Percentiles rank a stretch among this genome's conserved stretches.
phyloP scores from a whole-genome alignment of 768 basidiomycete species.

The Boletus sp. region DNA sequence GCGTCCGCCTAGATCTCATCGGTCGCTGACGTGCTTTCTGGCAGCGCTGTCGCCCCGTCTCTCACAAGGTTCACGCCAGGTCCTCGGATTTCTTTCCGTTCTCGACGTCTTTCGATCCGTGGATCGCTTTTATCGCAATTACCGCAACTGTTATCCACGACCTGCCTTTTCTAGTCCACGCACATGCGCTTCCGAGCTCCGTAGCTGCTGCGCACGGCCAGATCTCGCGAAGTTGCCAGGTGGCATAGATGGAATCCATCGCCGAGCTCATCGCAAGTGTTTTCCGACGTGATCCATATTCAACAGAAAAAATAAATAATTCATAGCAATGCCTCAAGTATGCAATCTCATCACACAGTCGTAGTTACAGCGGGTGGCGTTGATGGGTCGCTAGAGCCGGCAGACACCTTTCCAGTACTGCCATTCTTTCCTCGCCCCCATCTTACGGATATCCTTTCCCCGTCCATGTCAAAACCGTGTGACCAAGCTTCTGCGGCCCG shows the following conservation, averaged over 20 bases:
- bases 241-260: not conserved
- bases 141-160: slow-evolving; percentile 50
- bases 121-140: slow-evolving; percentile 51
- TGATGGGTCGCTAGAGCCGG: not conserved
- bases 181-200: slow-evolving; percentile 41
- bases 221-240: not conserved
- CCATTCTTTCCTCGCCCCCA: slow-evolving; percentile 81
- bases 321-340: not conserved
- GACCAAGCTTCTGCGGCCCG: slow-evolving; percentile 85
- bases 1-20: not conserved
- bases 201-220: not conserved
- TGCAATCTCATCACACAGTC: slow-evolving; percentile 11
- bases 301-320: not conserved
- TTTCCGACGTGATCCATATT: not conserved
- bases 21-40: slow-evolving; percentile 20
- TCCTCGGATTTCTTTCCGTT: slow-evolving; percentile 51
- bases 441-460: slow-evolving; percentile 67
- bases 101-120: slow-evolving; percentile 51
- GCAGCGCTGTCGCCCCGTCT: slow-evolving; percentile 51
- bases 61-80: slow-evolving; percentile 48
- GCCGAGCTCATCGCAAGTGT: not conserved
- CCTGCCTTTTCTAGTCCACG: slow-evolving; percentile 44
- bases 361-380: slow-evolving; percentile 4
- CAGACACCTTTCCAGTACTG: slow-evolving; percentile 34
- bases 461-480: slow-evolving; percentile 86